A percentile compares a stretch with the other conserved stretches of the same genome.
These are phyloP conservation scores for Datisca glomerata DNA, from an alignment of 306 rosid species.

Conservation along the genomic window DNA sequence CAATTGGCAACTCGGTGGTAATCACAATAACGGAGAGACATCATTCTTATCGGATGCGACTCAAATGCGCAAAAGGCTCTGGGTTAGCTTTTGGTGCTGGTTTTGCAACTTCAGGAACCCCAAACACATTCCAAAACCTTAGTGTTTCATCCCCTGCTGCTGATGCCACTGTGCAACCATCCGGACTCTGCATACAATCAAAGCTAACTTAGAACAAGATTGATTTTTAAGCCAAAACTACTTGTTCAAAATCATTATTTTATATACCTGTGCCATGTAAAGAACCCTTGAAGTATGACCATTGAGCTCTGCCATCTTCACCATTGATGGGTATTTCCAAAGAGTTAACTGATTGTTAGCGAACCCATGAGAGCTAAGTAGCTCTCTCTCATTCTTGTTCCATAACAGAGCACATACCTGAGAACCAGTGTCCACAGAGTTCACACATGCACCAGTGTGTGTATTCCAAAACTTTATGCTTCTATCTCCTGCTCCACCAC, in stretches of 20 bases:
- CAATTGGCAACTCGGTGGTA: too few relatives aligned
- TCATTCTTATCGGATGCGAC: conserved; percentile 30
- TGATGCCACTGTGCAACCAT: conserved; percentile 40
- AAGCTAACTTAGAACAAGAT: background rate
- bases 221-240: background rate
- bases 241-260: too few relatives aligned
- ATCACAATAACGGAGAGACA: too few relatives aligned
- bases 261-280: conserved; percentile 38
- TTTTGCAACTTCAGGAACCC: conserved; percentile 37
- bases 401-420: conserved; percentile 65
- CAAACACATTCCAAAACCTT: conserved; percentile 36
- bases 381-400: conserved; percentile 83
- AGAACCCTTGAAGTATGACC: conserved; percentile 83
- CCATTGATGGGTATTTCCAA: conserved; percentile 89
- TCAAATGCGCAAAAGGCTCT: conserved; percentile 32
- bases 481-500: conserved; percentile 66
- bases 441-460: conserved; percentile 70
- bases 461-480: conserved; percentile 73
- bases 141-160: conserved; percentile 39
- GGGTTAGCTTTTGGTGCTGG: conserved; percentile 23
- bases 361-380: conserved; percentile 81
- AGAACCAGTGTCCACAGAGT: conserved; percentile 61
- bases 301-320: conserved; percentile 59
- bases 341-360: conserved; percentile 66
- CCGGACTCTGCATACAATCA: conserved; percentile 34